These are phyloP conservation scores for Sporothrix brasiliensis DNA, from an alignment of 2,329 filamentous ascomycete genomes.

Conservation along the genomic window DNA sequence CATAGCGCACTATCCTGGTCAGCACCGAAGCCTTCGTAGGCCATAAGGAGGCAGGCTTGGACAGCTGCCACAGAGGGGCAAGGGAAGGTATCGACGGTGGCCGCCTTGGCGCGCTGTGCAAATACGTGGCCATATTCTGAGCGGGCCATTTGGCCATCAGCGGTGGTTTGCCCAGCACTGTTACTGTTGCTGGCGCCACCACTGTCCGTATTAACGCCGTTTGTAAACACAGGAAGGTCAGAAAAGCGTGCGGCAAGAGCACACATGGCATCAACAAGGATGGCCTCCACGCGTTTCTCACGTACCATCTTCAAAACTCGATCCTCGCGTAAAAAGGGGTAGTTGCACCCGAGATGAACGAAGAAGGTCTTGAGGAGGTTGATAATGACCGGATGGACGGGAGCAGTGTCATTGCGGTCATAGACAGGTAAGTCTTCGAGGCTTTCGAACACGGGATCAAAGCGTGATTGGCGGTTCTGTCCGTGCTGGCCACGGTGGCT, in stretches of 20 bases:
- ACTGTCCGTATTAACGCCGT: conserved; percentile 50
- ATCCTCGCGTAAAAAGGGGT: conserved; percentile 75
- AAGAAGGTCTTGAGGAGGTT: conserved; percentile 82
- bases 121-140: conserved; percentile 77
- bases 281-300: conserved; percentile 80
- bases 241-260: conserved; percentile 82
- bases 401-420: conserved; percentile 69
- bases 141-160: conserved; percentile 38
- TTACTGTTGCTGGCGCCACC: conserved; percentile 34
- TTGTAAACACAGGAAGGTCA: conserved; percentile 57
- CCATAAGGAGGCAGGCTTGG: conserved; percentile 79
- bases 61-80: conserved; percentile 82
- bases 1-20: conserved; percentile 87
- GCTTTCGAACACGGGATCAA: conserved; percentile 49
- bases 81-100: conserved; percentile 78
- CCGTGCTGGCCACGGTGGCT: conserved; percentile 41
- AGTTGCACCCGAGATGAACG: conserved; percentile 78
- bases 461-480: conserved; percentile 38
- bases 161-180: conserved; percentile 26
- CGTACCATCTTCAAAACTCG: conserved; percentile 75
- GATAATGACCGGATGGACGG: conserved; percentile 74
- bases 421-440: conserved; percentile 70
- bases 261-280: conserved; percentile 84
- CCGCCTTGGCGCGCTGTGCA: conserved; percentile 79
- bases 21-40: conserved; percentile 86